phyloP scores from a whole-genome alignment of 2,329 filamentous ascomycete species.

The Hortaea werneckii region DNA sequence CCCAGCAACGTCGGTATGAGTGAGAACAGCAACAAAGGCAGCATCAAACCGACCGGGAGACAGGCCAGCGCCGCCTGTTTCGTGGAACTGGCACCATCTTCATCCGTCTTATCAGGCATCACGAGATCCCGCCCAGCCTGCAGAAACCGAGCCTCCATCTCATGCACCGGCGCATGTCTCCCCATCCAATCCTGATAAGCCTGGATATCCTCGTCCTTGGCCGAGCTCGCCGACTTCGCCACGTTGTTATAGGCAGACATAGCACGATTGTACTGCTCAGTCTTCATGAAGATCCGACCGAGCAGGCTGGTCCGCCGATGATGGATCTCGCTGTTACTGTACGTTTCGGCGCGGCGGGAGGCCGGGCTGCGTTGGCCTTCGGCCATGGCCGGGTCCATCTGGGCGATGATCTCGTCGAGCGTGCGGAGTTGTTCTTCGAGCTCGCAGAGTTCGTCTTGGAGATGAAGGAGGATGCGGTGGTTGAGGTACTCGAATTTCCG shows the following conservation, averaged over 20 bases:
- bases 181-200: slow-evolving; percentile 48
- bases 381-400: slow-evolving; percentile 18
- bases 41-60: slow-evolving; percentile 29
- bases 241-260: slow-evolving; percentile 48
- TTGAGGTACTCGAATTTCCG: slow-evolving; percentile 73
- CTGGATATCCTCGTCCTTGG: slow-evolving; percentile 34
- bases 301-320: slow-evolving; percentile 52
- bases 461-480: slow-evolving; percentile 68
- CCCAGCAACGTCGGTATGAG: slow-evolving; percentile 33
- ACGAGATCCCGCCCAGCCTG: slow-evolving; percentile 47
- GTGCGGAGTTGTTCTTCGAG: slow-evolving; percentile 67
- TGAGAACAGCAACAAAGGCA: slow-evolving; percentile 33
- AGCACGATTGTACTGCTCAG: slow-evolving; percentile 57
- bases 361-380: slow-evolving; percentile 36
- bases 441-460: slow-evolving; percentile 76
- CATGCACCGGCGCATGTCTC: slow-evolving; percentile 45
- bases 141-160: slow-evolving; percentile 52
- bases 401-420: slow-evolving; percentile 52
- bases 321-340: slow-evolving; percentile 47
- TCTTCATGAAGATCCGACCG: slow-evolving; percentile 53
- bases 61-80: slow-evolving; percentile 12
- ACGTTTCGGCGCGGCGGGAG: slow-evolving; percentile 48
- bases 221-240: slow-evolving; percentile 41
- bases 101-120: slow-evolving; percentile 11
- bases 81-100: neutral